phyloP scores from a whole-genome alignment of 2,329 filamentous ascomycete genomes.

The Cytospora chrysosperma region DNA sequence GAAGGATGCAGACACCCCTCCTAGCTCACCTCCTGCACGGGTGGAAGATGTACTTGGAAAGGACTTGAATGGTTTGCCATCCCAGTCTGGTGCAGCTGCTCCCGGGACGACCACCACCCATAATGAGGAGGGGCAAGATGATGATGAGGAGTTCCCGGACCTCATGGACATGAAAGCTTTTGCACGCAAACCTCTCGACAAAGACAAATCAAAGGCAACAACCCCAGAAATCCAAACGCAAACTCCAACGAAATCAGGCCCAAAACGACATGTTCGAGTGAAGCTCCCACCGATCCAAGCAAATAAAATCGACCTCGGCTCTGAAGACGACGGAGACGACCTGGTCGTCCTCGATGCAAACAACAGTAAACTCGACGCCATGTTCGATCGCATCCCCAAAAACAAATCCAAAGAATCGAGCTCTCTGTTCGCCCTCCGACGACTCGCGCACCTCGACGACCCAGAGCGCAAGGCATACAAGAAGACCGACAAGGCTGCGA shows the following conservation, averaged over 20 bases:
- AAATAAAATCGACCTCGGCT: conserved; percentile 43
- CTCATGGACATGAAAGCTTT: conserved; percentile 23
- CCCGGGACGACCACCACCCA: conserved; percentile 24
- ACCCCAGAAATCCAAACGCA: conserved; percentile 29
- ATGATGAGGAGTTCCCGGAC: conserved; percentile 38
- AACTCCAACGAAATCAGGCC: conserved; percentile 12
- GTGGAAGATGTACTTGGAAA: conserved; percentile 33
- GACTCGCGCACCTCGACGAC: conserved; percentile 70
- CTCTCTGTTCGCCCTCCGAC: conserved; percentile 67
- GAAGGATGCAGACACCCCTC: conserved; percentile 61
- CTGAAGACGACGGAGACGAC: conserved; percentile 50
- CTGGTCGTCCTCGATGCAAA: conserved; percentile 59
- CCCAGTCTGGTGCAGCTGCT: conserved; percentile 4
- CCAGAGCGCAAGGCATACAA: conserved; percentile 52
- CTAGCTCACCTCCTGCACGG: conserved; percentile 62
- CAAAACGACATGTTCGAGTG: conserved; percentile 51
- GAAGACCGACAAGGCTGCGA: conserved; percentile 49
- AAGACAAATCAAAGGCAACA: conserved; percentile 60
- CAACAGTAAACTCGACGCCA: conserved; percentile 54
- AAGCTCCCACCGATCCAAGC: conserved; percentile 43
- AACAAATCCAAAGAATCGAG: conserved; percentile 62
- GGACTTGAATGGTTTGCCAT: conserved; percentile 1
- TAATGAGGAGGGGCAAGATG: conserved; percentile 25
- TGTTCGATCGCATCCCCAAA: conserved; percentile 68
- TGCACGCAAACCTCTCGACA: conserved; percentile 39